phyloP scores from a whole-genome alignment of 2,329 filamentous ascomycete species.

The Fusarium sp. region DNA sequence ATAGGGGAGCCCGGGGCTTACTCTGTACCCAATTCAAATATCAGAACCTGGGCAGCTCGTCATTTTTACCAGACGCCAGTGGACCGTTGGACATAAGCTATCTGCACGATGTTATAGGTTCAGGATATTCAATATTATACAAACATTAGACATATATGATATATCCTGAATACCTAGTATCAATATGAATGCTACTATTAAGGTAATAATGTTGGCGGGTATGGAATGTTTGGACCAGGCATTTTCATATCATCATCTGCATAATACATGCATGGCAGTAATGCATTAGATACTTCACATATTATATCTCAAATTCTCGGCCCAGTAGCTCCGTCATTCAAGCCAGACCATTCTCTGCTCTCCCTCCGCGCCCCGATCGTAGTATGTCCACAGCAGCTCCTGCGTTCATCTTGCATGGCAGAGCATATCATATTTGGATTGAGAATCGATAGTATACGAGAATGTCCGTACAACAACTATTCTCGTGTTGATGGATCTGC shows the following conservation, averaged over 20 bases:
- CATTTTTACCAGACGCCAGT: constrained; percentile 16
- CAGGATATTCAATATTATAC: not conserved
- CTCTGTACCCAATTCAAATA: constrained; percentile 10
- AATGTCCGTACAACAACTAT: not conserved
- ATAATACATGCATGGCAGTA: constrained; percentile 18
- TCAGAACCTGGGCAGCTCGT: constrained; percentile 8
- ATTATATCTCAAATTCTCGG: not conserved
- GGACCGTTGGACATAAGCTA: not conserved
- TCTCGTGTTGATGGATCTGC: not conserved
- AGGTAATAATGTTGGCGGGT: not conserved
- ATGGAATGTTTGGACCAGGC: constrained; percentile 1
- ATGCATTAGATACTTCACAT: constrained; percentile 32
- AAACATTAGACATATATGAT: not conserved
- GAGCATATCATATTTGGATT: not conserved
- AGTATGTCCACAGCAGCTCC: not conserved
- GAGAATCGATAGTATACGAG: constrained; percentile 9
- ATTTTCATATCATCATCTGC: constrained; percentile 7
- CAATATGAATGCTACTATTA: constrained; percentile 1
- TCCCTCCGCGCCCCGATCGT: not conserved
- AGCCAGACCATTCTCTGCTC: constrained; percentile 8
- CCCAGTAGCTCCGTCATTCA: not conserved
- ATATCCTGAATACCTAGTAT: not conserved
- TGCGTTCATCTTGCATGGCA: constrained; percentile 1
- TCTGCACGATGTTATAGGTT: constrained; percentile 16
- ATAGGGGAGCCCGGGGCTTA: constrained; percentile 35